These are phyloP conservation scores for Corinectria fuckeliana DNA, from an alignment of 2,329 filamentous ascomycete genomes.

Conservation along the genomic window DNA sequence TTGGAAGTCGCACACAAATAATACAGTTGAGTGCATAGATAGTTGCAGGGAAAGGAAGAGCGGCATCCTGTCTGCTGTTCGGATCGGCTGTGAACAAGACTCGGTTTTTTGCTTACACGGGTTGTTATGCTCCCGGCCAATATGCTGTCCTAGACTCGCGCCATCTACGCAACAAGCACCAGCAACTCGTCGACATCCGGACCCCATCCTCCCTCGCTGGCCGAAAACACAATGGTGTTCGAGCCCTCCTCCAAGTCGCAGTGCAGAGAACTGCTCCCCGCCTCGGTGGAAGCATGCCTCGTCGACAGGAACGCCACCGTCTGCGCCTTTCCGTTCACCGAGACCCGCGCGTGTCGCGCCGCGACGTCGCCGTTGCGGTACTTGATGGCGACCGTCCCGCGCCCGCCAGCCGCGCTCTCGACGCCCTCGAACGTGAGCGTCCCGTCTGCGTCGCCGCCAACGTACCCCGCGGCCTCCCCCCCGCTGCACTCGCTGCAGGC, in stretches of 20 bases:
- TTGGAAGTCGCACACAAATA: too few species aligned
- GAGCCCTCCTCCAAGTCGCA: slow-evolving; percentile 53
- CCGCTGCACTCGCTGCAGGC: slow-evolving; percentile 60
- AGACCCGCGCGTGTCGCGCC: slow-evolving; percentile 60
- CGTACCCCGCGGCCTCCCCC: slow-evolving; percentile 57
- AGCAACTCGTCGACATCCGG: slow-evolving; percentile 54
- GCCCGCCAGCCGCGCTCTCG: slow-evolving; percentile 44
- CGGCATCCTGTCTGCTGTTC: too few species aligned
- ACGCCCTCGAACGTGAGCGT: slow-evolving; percentile 41
- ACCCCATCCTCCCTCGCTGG: slow-evolving; percentile 49
- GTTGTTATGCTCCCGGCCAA: too few species aligned
- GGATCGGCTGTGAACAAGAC: too few species aligned
- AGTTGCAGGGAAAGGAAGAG: too few species aligned
- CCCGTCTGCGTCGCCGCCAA: slow-evolving; percentile 50
- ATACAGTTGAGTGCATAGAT: too few species aligned
- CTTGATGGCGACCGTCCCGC: slow-evolving; percentile 60
- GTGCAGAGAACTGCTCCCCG: slow-evolving; percentile 54
- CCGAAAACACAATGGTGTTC: slow-evolving; percentile 58
- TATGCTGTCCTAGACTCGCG: too few species aligned
- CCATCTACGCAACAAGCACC: slow-evolving; percentile 49
- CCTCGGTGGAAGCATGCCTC: slow-evolving; percentile 45
- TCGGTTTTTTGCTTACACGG: too few species aligned
- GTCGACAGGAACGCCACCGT: slow-evolving; percentile 62
- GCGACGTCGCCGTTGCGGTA: slow-evolving; percentile 62
- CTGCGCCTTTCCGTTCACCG: slow-evolving; percentile 60